phyloP scores from a whole-genome alignment of 148 eudicot species.

The Cornus controversa region DNA sequence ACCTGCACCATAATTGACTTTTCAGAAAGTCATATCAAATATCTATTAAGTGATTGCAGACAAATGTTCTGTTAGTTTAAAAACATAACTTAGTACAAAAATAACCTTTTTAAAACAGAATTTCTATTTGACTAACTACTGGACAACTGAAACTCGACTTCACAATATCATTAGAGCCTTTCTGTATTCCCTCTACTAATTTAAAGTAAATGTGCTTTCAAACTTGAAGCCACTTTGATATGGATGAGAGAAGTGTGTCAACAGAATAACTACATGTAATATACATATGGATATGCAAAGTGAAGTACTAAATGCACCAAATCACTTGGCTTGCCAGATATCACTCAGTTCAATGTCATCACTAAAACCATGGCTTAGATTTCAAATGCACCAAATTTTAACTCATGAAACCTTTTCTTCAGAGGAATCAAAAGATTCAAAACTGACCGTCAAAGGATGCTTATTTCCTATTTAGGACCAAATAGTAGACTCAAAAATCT shows the following conservation, averaged over 20 bases:
- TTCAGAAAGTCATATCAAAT: constrained; percentile 22
- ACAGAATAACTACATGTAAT: not conserved
- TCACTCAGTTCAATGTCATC: no score
- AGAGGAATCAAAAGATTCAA: no score
- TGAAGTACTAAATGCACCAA: no score
- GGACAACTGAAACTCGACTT: not conserved
- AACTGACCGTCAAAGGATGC: no score
- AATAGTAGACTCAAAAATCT: no score
- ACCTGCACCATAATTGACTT: constrained; percentile 55
- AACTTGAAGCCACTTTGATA: not conserved
- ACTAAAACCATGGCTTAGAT: no score
- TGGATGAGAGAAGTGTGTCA: not conserved
- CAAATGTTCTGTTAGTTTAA: no score
- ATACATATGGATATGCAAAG: no score
- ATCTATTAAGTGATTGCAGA: not conserved
- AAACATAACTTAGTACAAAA: not conserved
- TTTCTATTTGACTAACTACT: not conserved
- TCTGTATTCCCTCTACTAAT: not conserved
- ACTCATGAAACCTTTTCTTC: no score
- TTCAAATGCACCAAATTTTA: no score
- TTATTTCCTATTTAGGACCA: no score
- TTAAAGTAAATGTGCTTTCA: not conserved
- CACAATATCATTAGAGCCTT: not conserved
- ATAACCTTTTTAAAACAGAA: not conserved
- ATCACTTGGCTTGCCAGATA: no score